These are phyloP conservation scores for Xerocomellus chrysenteron DNA, from an alignment of 768 basidiomycete genomes.

Conservation along the genomic window DNA sequence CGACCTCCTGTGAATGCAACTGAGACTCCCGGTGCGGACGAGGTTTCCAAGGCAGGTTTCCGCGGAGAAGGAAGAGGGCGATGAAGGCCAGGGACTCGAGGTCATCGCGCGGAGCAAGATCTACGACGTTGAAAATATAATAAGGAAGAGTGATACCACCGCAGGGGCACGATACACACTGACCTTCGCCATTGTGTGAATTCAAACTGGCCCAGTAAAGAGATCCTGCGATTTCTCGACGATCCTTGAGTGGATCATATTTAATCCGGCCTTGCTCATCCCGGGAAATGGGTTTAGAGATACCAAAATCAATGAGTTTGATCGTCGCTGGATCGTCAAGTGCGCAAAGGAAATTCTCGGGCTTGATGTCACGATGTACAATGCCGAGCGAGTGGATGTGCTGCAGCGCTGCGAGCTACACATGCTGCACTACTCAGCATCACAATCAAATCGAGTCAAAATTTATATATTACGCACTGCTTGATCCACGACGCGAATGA, in stretches of 20 bases:
- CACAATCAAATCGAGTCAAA: neutral
- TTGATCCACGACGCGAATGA: neutral
- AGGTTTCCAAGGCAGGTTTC: constrained; percentile 2
- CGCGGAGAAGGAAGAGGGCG: constrained; percentile 1
- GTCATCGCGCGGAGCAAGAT: neutral
- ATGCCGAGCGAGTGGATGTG: neutral
- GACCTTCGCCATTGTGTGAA: constrained; percentile 5
- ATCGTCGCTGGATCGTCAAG: neutral
- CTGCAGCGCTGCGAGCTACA: neutral
- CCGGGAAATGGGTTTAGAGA: neutral
- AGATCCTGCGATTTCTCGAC: neutral
- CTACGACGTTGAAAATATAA: neutral
- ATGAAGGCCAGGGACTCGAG: neutral
- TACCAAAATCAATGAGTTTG: constrained; percentile 4
- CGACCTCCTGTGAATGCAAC: neutral
- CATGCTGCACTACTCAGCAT: neutral
- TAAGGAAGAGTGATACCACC: neutral
- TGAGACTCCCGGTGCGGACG: neutral
- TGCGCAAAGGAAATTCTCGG: neutral
- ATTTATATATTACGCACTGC: neutral
- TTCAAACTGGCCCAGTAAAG: constrained; percentile 2
- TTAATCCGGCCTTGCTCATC: neutral
- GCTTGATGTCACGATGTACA: constrained; percentile 1
- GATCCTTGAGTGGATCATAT: neutral
- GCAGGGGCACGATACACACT: neutral